phyloP scores from a whole-genome alignment of 2,329 filamentous ascomycete genomes.

The Alternaria solani region DNA sequence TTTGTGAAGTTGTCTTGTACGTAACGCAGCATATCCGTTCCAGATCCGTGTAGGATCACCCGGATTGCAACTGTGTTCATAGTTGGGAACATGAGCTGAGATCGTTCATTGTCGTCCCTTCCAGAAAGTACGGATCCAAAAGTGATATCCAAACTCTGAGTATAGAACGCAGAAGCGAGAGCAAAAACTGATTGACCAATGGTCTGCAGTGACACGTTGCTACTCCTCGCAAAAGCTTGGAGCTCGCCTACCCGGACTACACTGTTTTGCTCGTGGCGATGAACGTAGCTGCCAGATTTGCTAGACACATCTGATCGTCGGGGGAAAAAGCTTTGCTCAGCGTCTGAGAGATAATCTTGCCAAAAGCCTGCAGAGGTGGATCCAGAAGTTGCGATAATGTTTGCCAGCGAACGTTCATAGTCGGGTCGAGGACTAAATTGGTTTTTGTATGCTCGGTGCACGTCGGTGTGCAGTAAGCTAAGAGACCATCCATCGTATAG shows the following conservation, averaged over 20 bases:
- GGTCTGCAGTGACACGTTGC: constrained; percentile 76
- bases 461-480: constrained; percentile 73
- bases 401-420: constrained; percentile 64
- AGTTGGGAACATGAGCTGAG: constrained; percentile 79
- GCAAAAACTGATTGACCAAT: constrained; percentile 81
- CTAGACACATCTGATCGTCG: constrained; percentile 6
- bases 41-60: constrained; percentile 73
- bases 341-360: constrained; percentile 69
- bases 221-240: constrained; percentile 68
- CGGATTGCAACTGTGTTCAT: constrained; percentile 90
- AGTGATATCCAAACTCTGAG: constrained; percentile 73
- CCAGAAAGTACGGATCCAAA: constrained; percentile 88
- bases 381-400: constrained; percentile 60
- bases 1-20: constrained; percentile 74
- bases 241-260: constrained; percentile 54
- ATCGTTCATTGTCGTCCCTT: constrained; percentile 74
- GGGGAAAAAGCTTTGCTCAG: constrained; percentile 54
- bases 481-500: constrained; percentile 92
- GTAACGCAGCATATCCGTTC: constrained; percentile 71
- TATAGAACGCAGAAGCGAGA: constrained; percentile 70
- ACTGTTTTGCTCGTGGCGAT: constrained; percentile 60
- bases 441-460: constrained; percentile 69
- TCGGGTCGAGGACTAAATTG: constrained; percentile 54
- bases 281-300: constrained; percentile 26
- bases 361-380: constrained; percentile 70